A percentile compares a stretch with the other conserved stretches of the same genome.
Conservation (phyloP, 768 basidiomycete species). For the Mycena venus region DNA sequence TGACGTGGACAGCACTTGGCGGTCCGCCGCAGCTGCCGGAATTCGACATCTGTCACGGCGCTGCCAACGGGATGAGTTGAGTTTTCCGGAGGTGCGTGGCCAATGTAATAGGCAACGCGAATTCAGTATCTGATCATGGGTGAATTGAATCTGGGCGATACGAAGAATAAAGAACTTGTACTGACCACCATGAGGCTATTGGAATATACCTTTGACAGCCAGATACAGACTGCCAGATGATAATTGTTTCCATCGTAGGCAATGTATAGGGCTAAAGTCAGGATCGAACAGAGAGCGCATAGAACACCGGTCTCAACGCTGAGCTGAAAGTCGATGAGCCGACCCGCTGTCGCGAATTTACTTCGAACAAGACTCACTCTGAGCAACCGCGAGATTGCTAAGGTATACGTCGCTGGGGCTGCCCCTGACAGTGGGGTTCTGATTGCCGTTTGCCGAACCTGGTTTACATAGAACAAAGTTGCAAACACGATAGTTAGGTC, state of each 20-base stretch:
- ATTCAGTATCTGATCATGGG: neutral
- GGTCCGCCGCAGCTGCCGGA: too few relatives aligned
- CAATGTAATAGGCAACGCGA: neutral
- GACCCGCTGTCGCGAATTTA: conserved; percentile 3
- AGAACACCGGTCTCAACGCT: too few relatives aligned
- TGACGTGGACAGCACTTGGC: too few relatives aligned
- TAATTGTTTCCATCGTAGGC: conserved; percentile 32
- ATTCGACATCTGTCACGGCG: too few relatives aligned
- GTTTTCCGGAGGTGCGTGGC: neutral
- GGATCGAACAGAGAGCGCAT: conserved; percentile 32
- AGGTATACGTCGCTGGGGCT: too few relatives aligned
- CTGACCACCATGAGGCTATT: conserved; percentile 28
- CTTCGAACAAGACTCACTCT: neutral
- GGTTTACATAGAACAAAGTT: conserved; percentile 33
- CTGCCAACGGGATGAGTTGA: neutral
- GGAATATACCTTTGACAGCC: conserved; percentile 40
- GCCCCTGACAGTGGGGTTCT: too few relatives aligned
- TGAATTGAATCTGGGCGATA: neutral
- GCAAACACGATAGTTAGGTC: conserved; percentile 34
- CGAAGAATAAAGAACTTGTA: neutral
- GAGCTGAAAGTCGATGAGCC: conserved; percentile 37
- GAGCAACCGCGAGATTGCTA: conserved; percentile 2
- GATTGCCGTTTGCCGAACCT: conserved; percentile 8
- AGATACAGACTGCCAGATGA: conserved; percentile 31
- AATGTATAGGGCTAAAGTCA: conserved; percentile 35